Conservation (phyloP, 495 filamentous ascomycete species). For the Penicillium cataractarum region DNA sequence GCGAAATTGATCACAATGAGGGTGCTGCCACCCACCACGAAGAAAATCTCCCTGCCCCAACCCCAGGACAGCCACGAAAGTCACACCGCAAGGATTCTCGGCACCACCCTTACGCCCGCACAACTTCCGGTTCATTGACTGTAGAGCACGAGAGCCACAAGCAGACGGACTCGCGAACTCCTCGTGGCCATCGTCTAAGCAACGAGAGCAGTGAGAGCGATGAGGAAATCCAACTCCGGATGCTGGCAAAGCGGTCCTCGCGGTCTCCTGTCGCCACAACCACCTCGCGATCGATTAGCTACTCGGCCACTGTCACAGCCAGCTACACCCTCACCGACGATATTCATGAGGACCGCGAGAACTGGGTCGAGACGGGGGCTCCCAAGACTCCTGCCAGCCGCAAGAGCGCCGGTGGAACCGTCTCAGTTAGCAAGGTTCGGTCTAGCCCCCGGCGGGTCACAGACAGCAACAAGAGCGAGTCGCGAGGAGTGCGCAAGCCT, state of each 20-base stretch:
- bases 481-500: slow-evolving; percentile 80
- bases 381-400: slow-evolving; percentile 69
- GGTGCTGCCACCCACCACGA: slow-evolving; percentile 60
- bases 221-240: slow-evolving; percentile 74
- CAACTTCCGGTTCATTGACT: slow-evolving; percentile 43
- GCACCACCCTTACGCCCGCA: slow-evolving; percentile 58
- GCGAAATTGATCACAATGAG: slow-evolving; percentile 86
- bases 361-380: slow-evolving; percentile 45
- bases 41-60: slow-evolving; percentile 90
- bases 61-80: slow-evolving; percentile 94
- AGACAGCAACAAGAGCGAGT: slow-evolving; percentile 52
- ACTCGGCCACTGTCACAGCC: slow-evolving; percentile 50
- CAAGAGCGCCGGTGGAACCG: slow-evolving; percentile 66
- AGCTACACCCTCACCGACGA: slow-evolving; percentile 49
- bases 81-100: slow-evolving; percentile 65
- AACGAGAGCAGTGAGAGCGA: slow-evolving; percentile 68
- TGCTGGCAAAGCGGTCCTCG: slow-evolving; percentile 65
- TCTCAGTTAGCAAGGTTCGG: slow-evolving; percentile 74
- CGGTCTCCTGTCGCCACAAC: slow-evolving; percentile 51
- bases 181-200: slow-evolving; percentile 39
- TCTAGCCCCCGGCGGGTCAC: slow-evolving; percentile 65
- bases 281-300: slow-evolving; percentile 53
- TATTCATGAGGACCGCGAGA: slow-evolving; percentile 49
- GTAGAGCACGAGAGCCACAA: slow-evolving; percentile 39
- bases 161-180: slow-evolving; percentile 45